Conservation (phyloP, 1,139 yeast species). For the Nakaseomyces kungkrabaensis region DNA sequence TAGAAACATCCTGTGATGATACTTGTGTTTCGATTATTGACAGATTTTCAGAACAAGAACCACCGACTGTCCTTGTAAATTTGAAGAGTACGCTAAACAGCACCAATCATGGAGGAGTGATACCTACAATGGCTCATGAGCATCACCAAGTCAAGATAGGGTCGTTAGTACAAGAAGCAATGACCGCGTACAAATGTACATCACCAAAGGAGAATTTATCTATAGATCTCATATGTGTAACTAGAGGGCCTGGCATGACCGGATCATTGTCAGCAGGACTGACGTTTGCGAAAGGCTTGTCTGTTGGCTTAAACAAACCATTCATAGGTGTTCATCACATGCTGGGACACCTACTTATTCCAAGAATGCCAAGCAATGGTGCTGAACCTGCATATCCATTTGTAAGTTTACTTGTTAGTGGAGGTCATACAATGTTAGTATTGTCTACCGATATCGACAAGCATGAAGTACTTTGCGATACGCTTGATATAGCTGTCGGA, state of each 20-base stretch:
- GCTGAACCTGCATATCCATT: conserved; percentile 49
- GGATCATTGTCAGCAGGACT: conserved; percentile 79
- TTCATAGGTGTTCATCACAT: conserved; percentile 89
- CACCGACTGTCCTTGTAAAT: conserved; percentile 52
- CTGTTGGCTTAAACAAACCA: conserved; percentile 69
- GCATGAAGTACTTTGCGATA: conserved; percentile 67
- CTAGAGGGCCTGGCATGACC: conserved; percentile 96
- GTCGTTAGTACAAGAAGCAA: conserved; percentile 33
- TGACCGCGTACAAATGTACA: conserved; percentile 23
- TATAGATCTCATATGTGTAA: conserved; percentile 77
- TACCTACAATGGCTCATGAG: conserved; percentile 75
- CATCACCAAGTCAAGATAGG: conserved; percentile 63
- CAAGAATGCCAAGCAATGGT: conserved; percentile 44
- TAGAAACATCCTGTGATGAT: conserved; percentile 94
- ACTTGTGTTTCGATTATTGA: conserved; percentile 76
- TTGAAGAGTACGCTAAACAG: conserved; percentile 60
- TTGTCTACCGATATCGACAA: conserved; percentile 47
- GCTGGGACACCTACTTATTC: conserved; percentile 80
- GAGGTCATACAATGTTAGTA: conserved; percentile 92
- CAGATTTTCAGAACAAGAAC: conserved; percentile 30
- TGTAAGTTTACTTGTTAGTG: conserved; percentile 71
- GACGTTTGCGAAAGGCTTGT: conserved; percentile 75
- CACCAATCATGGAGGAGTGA: conserved; percentile 64
- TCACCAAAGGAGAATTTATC: conserved; percentile 23
- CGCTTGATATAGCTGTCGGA: conserved; percentile 85